Conservation (phyloP, 768 basidiomycete species). For the Boletus subcaerulescens region DNA sequence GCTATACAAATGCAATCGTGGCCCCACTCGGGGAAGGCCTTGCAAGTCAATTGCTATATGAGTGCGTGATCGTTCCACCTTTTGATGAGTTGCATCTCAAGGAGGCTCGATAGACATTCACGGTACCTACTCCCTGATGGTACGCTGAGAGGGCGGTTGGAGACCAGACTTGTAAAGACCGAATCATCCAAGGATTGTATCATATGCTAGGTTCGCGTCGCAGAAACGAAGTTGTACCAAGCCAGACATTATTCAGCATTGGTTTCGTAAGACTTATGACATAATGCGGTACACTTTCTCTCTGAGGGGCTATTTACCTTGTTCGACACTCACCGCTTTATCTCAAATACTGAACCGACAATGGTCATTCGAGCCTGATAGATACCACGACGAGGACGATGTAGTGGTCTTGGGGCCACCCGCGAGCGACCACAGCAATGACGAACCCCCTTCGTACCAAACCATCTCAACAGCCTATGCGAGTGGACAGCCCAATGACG, state of each 20-base stretch:
- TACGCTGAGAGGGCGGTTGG: slow-evolving; percentile 18
- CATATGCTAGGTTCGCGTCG: slow-evolving; percentile 6
- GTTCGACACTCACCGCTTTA: background rate
- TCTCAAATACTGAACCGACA: background rate
- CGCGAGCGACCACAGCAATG: background rate
- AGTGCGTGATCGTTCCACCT: background rate
- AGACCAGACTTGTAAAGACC: slow-evolving; percentile 7
- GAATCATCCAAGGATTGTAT: slow-evolving; percentile 12
- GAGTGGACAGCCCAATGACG: background rate
- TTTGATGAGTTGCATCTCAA: background rate
- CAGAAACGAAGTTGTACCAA: too few relatives aligned
- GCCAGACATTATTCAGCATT: too few relatives aligned
- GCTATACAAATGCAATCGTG: slow-evolving; percentile 12
- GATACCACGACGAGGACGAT: slow-evolving; percentile 15
- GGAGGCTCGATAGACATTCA: slow-evolving; percentile 4
- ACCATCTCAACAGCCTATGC: slow-evolving; percentile 1
- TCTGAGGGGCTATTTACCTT: slow-evolving; percentile 14
- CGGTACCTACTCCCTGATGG: slow-evolving; percentile 16
- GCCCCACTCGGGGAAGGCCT: background rate
- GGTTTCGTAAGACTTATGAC: too few relatives aligned
- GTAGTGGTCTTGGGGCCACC: background rate
- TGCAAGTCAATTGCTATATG: background rate
- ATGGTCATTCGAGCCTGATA: slow-evolving; percentile 26
- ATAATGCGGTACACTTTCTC: slow-evolving; percentile 44
- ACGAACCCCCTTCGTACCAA: slow-evolving; percentile 28